phyloP scores from a whole-genome alignment of 2,329 filamentous ascomycete genomes.

The Botrytis fabae region DNA sequence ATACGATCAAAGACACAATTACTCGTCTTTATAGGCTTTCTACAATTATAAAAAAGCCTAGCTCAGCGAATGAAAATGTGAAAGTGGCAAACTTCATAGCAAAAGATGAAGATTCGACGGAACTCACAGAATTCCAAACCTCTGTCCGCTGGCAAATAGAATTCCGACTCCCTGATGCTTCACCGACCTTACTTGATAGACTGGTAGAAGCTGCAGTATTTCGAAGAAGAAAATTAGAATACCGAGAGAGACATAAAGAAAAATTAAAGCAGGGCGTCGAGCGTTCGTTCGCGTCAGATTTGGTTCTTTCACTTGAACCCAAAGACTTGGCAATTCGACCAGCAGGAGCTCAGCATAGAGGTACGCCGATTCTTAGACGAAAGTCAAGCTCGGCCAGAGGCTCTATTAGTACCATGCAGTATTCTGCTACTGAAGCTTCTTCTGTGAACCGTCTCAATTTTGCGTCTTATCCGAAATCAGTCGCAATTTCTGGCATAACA shows the following conservation, averaged over 20 bases:
- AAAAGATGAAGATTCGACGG: not conserved
- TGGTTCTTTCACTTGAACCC: not conserved
- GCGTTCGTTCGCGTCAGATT: not conserved
- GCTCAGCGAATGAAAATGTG: constrained; percentile 5
- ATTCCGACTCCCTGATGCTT: not conserved
- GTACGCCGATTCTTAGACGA: not conserved
- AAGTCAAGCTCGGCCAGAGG: not conserved
- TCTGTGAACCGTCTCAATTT: constrained; percentile 14
- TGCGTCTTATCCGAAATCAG: constrained; percentile 17
- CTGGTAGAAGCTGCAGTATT: constrained; percentile 11
- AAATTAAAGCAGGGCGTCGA: constrained; percentile 12
- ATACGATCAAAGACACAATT: constrained; percentile 9
- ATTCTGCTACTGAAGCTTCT: constrained; percentile 19
- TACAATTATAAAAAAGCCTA: constrained; percentile 1
- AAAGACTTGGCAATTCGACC: not conserved
- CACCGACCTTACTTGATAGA: not conserved
- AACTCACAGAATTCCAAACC: not conserved
- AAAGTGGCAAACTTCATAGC: constrained; percentile 13
- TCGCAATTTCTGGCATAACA: constrained; percentile 1
- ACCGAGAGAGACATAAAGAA: constrained; percentile 13
- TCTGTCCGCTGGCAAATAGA: constrained; percentile 15
- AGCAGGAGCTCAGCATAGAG: not conserved
- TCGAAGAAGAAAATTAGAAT: constrained; percentile 12
- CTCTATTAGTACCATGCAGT: constrained; percentile 8
- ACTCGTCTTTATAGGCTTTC: constrained; percentile 9